Conservation (phyloP, 768 basidiomycete species). For the Tylopilus vinaceipallidus region DNA sequence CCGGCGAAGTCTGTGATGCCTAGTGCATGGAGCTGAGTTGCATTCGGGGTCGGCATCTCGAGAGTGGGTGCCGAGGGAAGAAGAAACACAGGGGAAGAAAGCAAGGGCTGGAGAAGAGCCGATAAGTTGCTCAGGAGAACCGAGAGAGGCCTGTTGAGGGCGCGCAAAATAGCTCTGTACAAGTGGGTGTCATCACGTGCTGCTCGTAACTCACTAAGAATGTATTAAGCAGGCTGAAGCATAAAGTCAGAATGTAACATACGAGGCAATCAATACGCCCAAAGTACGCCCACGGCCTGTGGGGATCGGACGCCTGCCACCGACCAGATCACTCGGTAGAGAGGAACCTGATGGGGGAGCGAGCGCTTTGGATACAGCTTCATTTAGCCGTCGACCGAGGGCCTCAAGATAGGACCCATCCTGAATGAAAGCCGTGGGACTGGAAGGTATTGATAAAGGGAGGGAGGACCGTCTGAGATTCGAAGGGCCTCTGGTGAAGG, state of each 20-base stretch:
- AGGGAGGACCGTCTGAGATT: slow-evolving; percentile 56
- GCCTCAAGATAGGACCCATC: slow-evolving; percentile 81
- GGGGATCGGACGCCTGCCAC: slow-evolving; percentile 73
- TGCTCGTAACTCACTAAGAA: slow-evolving; percentile 63
- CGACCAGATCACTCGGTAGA: slow-evolving; percentile 49
- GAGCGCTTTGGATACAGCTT: slow-evolving; percentile 76
- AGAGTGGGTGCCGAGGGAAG: slow-evolving; percentile 48
- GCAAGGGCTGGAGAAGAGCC: slow-evolving; percentile 59
- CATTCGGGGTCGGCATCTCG: slow-evolving; percentile 52
- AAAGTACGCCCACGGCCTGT: slow-evolving; percentile 65
- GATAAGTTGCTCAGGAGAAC: slow-evolving; percentile 72
- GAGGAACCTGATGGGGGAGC: slow-evolving; percentile 60
- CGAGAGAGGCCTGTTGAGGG: slow-evolving; percentile 73
- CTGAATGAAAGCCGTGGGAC: slow-evolving; percentile 52
- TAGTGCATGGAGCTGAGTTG: slow-evolving; percentile 70
- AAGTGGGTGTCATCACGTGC: slow-evolving; percentile 63
- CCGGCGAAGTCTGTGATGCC: slow-evolving; percentile 68
- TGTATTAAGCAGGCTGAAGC: slow-evolving; percentile 12
- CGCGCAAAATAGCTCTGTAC: slow-evolving; percentile 66
- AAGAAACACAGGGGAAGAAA: slow-evolving; percentile 64
- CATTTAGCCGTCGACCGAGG: slow-evolving; percentile 73
- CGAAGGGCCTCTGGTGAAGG: slow-evolving; percentile 58
- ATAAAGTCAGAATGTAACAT: slow-evolving; percentile 31
- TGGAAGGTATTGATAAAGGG: slow-evolving; percentile 32
- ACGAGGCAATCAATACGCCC: slow-evolving; percentile 71